These are phyloP conservation scores for Pleodorina starrii DNA, from an alignment of 139 green algal species.

Conservation along the genomic window DNA sequence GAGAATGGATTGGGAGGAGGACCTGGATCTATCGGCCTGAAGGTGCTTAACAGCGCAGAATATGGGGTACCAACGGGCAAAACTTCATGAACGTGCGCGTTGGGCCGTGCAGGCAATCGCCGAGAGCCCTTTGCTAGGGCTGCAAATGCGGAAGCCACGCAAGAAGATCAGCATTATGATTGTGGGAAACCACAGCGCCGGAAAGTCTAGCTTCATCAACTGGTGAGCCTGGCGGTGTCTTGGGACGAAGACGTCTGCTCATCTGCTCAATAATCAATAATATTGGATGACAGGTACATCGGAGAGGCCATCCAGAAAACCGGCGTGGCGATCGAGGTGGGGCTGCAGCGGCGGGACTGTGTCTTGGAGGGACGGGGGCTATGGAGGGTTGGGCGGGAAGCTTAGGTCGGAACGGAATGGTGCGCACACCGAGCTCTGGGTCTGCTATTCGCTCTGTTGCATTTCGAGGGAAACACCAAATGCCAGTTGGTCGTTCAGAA, in stretches of 20 bases:
- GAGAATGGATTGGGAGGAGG: not conserved
- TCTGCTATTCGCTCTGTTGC: no score
- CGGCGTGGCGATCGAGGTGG: conserved; percentile 60
- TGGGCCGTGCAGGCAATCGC: conserved; percentile 31
- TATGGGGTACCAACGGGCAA: not conserved
- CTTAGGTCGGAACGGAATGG: no score
- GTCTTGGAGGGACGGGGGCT: no score
- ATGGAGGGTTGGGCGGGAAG: no score
- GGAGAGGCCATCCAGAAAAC: conserved; percentile 75
- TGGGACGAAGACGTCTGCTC: not conserved
- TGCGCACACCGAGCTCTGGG: no score
- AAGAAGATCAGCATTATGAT: conserved; percentile 82
- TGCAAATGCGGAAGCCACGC: conserved; percentile 71
- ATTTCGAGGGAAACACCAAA: no score
- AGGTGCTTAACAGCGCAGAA: not conserved
- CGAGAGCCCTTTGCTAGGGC: conserved; percentile 38
- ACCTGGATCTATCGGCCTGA: not conserved
- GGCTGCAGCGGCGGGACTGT: not conserved
- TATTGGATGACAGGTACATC: conserved; percentile 61
- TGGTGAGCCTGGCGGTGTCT: no score
- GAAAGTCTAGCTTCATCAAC: conserved; percentile 84
- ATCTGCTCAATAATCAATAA: not conserved
- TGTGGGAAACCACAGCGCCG: conserved; percentile 80
- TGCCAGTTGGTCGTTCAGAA: no score
- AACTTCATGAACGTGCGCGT: not conserved